Evolutionary conservation across 2,329 filamentous ascomycete genomes (phyloP), one percentile per base, ranked within the genome.

Genomic region (Colletotrichum cereale): DNA sequence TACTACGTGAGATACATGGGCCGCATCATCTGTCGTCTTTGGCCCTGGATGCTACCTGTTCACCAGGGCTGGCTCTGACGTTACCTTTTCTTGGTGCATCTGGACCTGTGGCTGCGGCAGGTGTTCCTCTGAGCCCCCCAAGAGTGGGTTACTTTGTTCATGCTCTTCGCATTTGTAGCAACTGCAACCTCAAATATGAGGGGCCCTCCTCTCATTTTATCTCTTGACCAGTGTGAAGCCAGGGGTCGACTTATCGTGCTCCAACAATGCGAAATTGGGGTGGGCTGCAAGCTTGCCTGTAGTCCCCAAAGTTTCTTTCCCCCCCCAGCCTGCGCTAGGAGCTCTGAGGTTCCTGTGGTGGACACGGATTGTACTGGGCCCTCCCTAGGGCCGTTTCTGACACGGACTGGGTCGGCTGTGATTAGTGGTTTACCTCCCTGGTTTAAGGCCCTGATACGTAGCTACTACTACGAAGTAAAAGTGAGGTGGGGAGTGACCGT

Each of bases 241-340:
- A 21, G 31, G 44, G n/a, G 21, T 10, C 26, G 18, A 31, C 57
- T 34, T 34, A n/a, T 34, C 34, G 40, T 29, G 12, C 57, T 61
- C 40, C 29, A 71, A 64, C 50, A 31, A 62, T 16, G 10, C 24
- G 38, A 50, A 62, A 24, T 60, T 29, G 38, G 56, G 60, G 69
- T 69, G 65, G 65, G 53, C 69, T 64, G 69, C 60, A 42, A 69
- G 66, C 65, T 72, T 47, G 38, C 48, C 48, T 60, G 53, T 24
- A 58, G 68, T 55, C 65, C 69, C 68, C 69, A 69, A 71, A 64
- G 42, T 68, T 62, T 64, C 69, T 69, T 68, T 48, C 29, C 65
- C 62, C 62, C 63, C 55, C 48, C 47, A 62, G 50, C 42, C 61
- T 42, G 60, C 42, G 44, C 60, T 52, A 62, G 58, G 44, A 50